Evolutionary conservation across 768 basidiomycete species (phyloP).

Genomic region (Calocybe cyanea): DNA sequence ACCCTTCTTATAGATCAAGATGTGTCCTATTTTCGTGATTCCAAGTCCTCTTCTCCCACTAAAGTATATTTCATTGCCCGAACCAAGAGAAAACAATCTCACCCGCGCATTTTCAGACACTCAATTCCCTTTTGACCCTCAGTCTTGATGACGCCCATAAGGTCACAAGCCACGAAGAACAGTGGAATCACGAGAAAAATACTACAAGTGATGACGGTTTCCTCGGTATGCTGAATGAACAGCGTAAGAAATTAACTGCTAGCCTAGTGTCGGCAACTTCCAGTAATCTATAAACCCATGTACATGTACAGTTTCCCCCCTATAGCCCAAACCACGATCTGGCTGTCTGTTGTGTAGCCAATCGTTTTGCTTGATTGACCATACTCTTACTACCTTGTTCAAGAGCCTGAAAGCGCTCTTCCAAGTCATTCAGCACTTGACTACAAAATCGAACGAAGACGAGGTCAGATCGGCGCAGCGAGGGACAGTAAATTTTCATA

Average conservation of each 20-base stretch:
- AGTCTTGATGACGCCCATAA: neutral
- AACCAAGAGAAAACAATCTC: neutral
- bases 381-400: constrained; percentile 64
- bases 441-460: constrained; percentile 25
- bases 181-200: constrained; percentile 35
- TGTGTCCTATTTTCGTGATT: constrained; percentile 41
- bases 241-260: constrained; percentile 39
- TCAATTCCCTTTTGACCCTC: neutral
- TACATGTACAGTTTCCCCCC: neutral
- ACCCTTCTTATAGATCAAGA: constrained; percentile 45
- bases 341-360: constrained; percentile 59
- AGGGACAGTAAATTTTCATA: constrained; percentile 24
- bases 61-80: neutral
- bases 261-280: constrained; percentile 30
- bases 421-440: constrained; percentile 58
- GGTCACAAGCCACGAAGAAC: too few species aligned
- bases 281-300: constrained; percentile 14
- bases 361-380: constrained; percentile 62
- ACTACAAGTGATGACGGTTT: constrained; percentile 34
- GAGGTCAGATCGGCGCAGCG: neutral
- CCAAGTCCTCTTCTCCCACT: neutral
- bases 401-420: constrained; percentile 60
- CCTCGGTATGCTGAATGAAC: constrained; percentile 40
- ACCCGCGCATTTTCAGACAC: neutral
- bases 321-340: constrained; percentile 66